These are phyloP conservation scores for Zygosaccharomyces bailii DNA, from an alignment of 805 yeast genomes.

Conservation along the genomic window DNA sequence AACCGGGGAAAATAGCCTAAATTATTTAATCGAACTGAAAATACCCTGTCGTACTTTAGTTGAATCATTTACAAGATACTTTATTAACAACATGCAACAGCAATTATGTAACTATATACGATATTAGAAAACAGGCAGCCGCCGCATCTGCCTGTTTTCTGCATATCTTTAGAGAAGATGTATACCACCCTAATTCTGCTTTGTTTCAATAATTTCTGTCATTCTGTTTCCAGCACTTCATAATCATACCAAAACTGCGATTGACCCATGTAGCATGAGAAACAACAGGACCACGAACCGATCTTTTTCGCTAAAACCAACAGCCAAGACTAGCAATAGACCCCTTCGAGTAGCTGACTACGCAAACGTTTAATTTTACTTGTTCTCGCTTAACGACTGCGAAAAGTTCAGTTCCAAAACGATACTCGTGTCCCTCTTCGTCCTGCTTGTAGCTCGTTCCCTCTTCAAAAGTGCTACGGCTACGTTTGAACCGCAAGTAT, in stretches of 20 bases:
- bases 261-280: background rate
- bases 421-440: background rate
- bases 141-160: background rate
- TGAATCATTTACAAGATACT: background rate
- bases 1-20: background rate
- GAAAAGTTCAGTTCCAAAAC: constrained; percentile 2
- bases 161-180: background rate
- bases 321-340: background rate
- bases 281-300: background rate
- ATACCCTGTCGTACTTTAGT: background rate
- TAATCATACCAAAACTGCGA: background rate
- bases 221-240: background rate
- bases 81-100: background rate
- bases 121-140: background rate
- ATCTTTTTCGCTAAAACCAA: background rate
- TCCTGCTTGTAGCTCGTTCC: constrained; percentile 10
- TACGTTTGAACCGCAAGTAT: background rate
- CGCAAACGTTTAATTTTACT: background rate
- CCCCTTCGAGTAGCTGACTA: background rate
- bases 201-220: background rate
- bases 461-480: background rate
- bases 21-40: background rate
- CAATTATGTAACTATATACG: background rate
- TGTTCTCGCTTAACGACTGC: background rate
- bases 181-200: background rate